phyloP scores from a whole-genome alignment of 352 stramenopile genomes.

The Phytophthora constricta region DNA sequence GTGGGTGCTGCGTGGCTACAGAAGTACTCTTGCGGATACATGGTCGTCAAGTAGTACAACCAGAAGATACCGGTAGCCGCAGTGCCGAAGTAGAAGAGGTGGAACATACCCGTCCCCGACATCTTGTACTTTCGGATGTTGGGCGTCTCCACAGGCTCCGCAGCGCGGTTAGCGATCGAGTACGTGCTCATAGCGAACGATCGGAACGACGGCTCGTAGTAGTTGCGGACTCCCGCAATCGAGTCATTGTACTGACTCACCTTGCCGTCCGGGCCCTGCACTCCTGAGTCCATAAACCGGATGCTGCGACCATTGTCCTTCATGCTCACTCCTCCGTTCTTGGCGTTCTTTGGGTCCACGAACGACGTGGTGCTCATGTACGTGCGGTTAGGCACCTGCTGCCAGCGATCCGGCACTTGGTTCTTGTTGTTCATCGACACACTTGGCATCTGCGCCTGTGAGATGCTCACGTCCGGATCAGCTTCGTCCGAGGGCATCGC shows the following conservation, averaged over 20 bases:
- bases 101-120: slow-evolving; percentile 83
- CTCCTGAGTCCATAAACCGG: slow-evolving; percentile 87
- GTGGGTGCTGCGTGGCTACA: slow-evolving; percentile 76
- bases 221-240: slow-evolving; percentile 76
- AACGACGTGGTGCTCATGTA: slow-evolving; percentile 89
- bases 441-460: slow-evolving; percentile 86
- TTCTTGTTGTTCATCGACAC: slow-evolving; percentile 82
- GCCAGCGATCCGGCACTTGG: slow-evolving; percentile 84
- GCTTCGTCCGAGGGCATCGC: slow-evolving; percentile 80
- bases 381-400: slow-evolving; percentile 83
- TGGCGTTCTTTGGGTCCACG: slow-evolving; percentile 86
- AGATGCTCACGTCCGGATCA: slow-evolving; percentile 86
- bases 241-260: slow-evolving; percentile 86
- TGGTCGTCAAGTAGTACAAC: slow-evolving; percentile 80
- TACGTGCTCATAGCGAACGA: slow-evolving; percentile 92
- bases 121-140: slow-evolving; percentile 94
- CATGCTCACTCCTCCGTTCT: slow-evolving; percentile 69
- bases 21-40: slow-evolving; percentile 86
- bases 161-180: slow-evolving; percentile 88
- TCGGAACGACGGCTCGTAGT: slow-evolving; percentile 90
- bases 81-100: slow-evolving; percentile 87
- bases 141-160: slow-evolving; percentile 85
- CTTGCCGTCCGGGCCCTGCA: slow-evolving; percentile 87
- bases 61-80: slow-evolving; percentile 73
- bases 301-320: slow-evolving; percentile 85